Evolutionary conservation across 1,139 yeast genomes (phyloP), one percentile per base, ranked within the genome.

Genomic region (Hemisphaericaspora subhashii): DNA sequence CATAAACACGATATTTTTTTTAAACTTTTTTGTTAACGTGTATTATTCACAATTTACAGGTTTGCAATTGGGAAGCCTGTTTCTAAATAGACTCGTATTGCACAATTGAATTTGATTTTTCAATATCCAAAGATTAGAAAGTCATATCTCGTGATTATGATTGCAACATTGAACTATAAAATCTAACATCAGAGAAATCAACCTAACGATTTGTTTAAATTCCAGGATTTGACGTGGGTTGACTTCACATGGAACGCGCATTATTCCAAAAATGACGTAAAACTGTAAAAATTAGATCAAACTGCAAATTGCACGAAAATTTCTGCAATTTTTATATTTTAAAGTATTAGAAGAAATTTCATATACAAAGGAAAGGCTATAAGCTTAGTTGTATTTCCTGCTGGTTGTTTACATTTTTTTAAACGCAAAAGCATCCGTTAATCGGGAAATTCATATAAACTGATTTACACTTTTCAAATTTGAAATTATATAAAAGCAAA

Each of bases 371-470:
- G 7, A 28, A 28, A n/a, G n/a, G n/a, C n/a, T n/a, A n/a, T 8
- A 20, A 20, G 8, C 8, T 20, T 20, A 20, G 5, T 20, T 6
- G 15, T 12, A 12, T 24, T 15, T 24, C 27, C 27, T 24, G 27
- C 8, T 20, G n/a, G 22, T 24, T 10, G 24, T 20, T 23, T 13
- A 30, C 32, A 8, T 11, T 14, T 9, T 10, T 22, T 7, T 18
- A 29, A 5, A 20, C 22, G 20, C 22, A 22, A 31, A 12, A 20
- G 20, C 13, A 32, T 32, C 35, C 35, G 35, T 32, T 27, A 11
- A 24, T 32, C 35, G 35, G 35, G 21, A 32, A 34, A 13, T 20
- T 33, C 22, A 29, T 29, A 4, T 5, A 29, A 17, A 12, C 31
- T 18, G 17, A 21, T 28, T 28, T 10, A 12, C 32, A 12, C 31